Evolutionary conservation across 2,329 filamentous ascomycete genomes (phyloP), one percentile per base, ranked within the genome.

Genomic region (Endothia cerciana): DNA sequence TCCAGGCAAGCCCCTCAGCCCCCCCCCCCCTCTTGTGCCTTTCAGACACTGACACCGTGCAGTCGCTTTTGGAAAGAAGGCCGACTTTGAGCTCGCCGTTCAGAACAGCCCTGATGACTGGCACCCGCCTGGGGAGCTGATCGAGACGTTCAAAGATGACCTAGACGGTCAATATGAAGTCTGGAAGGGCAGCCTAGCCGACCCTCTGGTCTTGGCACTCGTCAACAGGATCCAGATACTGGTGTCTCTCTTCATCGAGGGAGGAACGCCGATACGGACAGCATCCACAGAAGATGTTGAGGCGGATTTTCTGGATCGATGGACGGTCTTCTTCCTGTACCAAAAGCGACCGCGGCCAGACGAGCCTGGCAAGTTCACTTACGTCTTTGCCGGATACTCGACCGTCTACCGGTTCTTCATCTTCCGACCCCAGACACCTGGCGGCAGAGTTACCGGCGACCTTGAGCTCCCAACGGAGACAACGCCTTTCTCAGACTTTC

Each of bases 321-420:
- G 95, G 95, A 93, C 91, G 0, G 80, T 98, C n/a, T 98, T 93
- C 79, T 89, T 97, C 71, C 82, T 97, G 64, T 94, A 91, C 77
- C 86, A 90, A 71, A 90, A 90, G 74, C 85, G 85, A 68, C 78
- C 79, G 4, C 71, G 74, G 1, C 62, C 76, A 1, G 73, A 74
- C 3, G 72, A 77, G 1, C 76, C 82, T 13, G 79, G 77, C 11
- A 81, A 80, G 62, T 84, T 82, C 17, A 80, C 85, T n/a, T 97
- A 97, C 76, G 86, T 87, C 2, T 92, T 99, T 70, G 89, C 92
- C 43, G 95, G 95, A 65, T 98, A 96, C 77, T 89, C 91, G 19
- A 98, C 94, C 1, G 89, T 94, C 41, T 97, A 97, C 78, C 89
- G 92, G 60, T 94, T 93, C 80, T 97, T 91, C 82, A 82, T 86